A percentile compares a stretch with the other conserved stretches of the same genome.
Conservation (phyloP, 768 basidiomycete genomes). For the Kwoniella botswanensis region DNA sequence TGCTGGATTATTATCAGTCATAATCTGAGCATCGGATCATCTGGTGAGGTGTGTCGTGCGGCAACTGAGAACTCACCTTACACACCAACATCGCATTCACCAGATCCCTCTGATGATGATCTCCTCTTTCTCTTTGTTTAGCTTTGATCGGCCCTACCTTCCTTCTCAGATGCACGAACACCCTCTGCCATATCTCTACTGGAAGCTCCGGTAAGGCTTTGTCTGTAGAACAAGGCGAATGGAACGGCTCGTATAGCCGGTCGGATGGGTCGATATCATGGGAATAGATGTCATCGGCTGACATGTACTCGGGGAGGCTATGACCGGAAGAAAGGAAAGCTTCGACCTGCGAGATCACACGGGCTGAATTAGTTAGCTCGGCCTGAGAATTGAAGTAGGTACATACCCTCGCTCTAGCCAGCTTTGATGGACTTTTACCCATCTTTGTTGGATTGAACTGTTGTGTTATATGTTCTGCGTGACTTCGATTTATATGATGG, state of each 20-base stretch:
- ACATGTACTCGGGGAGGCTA: not conserved
- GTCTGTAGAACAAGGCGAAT: not conserved
- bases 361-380: too few species aligned
- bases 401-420: conserved; percentile 2
- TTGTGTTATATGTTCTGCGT: too few species aligned
- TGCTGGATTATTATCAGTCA: conserved; percentile 1
- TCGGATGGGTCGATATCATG: not conserved
- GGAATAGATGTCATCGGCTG: conserved; percentile 4
- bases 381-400: too few species aligned
- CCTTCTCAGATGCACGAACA: conserved; percentile 7
- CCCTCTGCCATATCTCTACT: conserved; percentile 12
- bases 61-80: conserved; percentile 9
- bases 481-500: too few species aligned
- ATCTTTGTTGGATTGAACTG: not conserved
- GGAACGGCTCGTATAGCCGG: not conserved
- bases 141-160: conserved; percentile 6
- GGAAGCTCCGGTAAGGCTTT: conserved; percentile 1
- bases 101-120: conserved; percentile 19
- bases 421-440: conserved; percentile 2
- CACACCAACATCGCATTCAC: conserved; percentile 4
- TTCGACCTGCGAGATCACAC: not conserved
- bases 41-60: not conserved
- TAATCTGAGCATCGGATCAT: not conserved
- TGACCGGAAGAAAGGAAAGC: not conserved
- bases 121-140: conserved; percentile 1